These are phyloP conservation scores for Rhytidiadelphus loreus DNA, from an alignment of 225 moss, liverwort and hornwort species.

Conservation along the genomic window DNA sequence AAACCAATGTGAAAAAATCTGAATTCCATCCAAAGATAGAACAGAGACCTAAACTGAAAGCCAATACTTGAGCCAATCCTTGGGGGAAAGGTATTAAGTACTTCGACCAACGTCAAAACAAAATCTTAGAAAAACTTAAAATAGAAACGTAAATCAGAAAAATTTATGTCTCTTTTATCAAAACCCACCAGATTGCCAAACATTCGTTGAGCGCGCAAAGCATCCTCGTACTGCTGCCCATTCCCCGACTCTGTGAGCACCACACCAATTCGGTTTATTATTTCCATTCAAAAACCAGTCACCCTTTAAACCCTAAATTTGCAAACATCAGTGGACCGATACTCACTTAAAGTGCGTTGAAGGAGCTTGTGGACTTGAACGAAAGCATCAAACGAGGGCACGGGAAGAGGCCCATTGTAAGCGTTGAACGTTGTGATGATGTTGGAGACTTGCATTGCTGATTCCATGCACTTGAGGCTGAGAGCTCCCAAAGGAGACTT, in stretches of 20 bases:
- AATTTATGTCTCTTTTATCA: background rate
- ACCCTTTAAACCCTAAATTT: background rate
- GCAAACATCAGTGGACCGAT: background rate
- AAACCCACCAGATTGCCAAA: conserved; percentile 39
- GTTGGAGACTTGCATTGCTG: conserved; percentile 46
- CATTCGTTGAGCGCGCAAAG: conserved; percentile 24
- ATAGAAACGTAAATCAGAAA: background rate
- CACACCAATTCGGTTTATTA: background rate
- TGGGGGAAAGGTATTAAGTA: background rate
- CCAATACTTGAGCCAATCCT: background rate
- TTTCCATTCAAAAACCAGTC: background rate
- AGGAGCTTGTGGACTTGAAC: conserved; percentile 65
- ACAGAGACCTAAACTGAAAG: background rate
- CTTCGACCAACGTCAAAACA: background rate
- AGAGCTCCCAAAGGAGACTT: conserved; percentile 31
- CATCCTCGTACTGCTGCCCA: conserved; percentile 29
- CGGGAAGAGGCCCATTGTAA: conserved; percentile 63
- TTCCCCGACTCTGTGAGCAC: conserved; percentile 22
- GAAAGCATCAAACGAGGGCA: conserved; percentile 78
- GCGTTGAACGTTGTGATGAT: conserved; percentile 34
- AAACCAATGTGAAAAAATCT: background rate
- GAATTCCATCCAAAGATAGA: background rate
- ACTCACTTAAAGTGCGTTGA: conserved; percentile 43
- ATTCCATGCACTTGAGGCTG: conserved; percentile 57
- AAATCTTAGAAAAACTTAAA: background rate